Evolutionary conservation across 306 rosid genomes (phyloP), one percentile per base, ranked within the genome.

Genomic region (Corylus heterophylla): DNA sequence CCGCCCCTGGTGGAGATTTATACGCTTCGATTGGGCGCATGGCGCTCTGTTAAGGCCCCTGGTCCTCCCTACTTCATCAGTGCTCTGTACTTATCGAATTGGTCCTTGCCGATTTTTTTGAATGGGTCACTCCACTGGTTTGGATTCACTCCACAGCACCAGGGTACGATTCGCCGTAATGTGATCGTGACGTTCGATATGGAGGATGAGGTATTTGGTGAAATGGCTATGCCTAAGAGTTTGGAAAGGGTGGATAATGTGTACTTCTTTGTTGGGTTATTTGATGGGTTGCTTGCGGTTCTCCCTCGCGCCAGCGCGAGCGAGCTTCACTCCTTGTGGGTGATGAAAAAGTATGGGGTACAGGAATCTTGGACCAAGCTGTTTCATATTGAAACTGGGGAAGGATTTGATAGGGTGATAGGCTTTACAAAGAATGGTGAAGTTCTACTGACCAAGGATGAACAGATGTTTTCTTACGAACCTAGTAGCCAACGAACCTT

Each of bases 261-360:
- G 69, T 11, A 62, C 20, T 3, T 29, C 18, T 11, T 4, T 12
- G 44, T 62, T 6, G 18, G 10, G n/a, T 39, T 29, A 39, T 1
- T 62, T 62, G 45, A 35, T 62, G 69, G 44, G n/a, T 62, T 14
- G 42, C 69, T 62, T 62, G 69, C 69, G 18, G 18, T 62, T 62
- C 42, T 62, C 69, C 69, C 69, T 14, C 27, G 44, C 31, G 27
- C 12, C 12, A 0, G 16, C 2, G 8, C 14, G 16, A 14, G 0
- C 2, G n/a, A 0, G n/a, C 31, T 13, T 62, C 37, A 62, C 45
- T 62, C 69, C 37, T 39, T 62, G 39, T 62, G 69, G 69, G 69
- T 62, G 69, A 62, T 62, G 69, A 62, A 62, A 25, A 16, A 62
- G 44, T 29, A 62, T 62, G 69, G 45, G 31, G 45, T 62, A 31